phyloP scores from a whole-genome alignment of 495 filamentous ascomycete species.

The Tuber melanosporum region DNA sequence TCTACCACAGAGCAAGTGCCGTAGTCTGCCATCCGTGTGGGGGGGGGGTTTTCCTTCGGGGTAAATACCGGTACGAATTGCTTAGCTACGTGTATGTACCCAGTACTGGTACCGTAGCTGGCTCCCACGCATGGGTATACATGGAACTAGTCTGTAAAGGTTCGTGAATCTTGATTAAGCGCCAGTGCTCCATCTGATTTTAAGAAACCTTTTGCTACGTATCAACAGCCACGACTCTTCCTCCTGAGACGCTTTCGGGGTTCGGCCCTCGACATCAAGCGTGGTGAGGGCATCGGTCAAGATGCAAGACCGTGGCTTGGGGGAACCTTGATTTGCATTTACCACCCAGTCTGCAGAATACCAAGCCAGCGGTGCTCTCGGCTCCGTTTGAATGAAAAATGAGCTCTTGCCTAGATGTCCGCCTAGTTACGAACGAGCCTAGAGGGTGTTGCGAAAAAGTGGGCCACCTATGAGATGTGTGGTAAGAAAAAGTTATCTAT shows the following conservation, averaged over 20 bases:
- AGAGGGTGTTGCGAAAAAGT: not conserved
- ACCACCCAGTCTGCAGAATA: not conserved
- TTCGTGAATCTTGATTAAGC: not conserved
- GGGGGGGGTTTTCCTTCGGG: not conserved
- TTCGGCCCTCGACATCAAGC: not conserved
- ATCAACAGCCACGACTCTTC: conserved; percentile 2
- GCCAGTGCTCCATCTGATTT: not conserved
- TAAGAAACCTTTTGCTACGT: not conserved
- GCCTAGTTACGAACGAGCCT: not conserved
- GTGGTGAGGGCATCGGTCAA: not conserved
- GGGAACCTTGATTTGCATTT: not conserved
- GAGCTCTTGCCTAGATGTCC: not conserved
- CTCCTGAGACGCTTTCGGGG: not conserved
- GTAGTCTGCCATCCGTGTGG: not conserved
- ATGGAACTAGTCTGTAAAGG: not conserved
- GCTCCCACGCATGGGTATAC: not conserved
- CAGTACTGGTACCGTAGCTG: not conserved
- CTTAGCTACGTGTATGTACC: not conserved
- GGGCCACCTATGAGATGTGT: not conserved
- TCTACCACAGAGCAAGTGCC: not conserved
- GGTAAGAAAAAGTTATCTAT: not conserved
- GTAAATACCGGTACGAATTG: not conserved
- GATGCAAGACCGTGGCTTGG: not conserved
- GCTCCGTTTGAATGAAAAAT: not conserved
- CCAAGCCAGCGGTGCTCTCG: not conserved